A percentile compares a stretch with the other conserved stretches of the same genome.
phyloP scores from a whole-genome alignment of 1,284 basidiomycete genomes.

The Malassezia sp. region DNA sequence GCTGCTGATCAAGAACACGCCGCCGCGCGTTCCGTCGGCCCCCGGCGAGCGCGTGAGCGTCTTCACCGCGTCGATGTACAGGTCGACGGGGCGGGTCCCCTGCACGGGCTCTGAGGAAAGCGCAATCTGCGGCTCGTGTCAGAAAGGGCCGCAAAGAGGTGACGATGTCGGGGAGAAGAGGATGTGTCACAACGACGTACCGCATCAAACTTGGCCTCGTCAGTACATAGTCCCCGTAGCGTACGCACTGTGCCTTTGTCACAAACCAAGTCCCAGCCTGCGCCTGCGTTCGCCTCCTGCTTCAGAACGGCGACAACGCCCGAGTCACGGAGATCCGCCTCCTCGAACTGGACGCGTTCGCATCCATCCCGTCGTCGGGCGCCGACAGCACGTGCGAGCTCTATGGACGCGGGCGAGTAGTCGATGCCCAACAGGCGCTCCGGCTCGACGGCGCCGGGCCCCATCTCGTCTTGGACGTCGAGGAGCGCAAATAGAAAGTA shows the following conservation, averaged over 20 bases:
- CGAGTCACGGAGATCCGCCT: conserved; percentile 40
- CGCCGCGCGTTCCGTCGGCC: conserved; percentile 52
- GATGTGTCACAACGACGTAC: too few species aligned
- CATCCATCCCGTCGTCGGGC: conserved; percentile 20
- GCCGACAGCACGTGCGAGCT: conserved; percentile 41
- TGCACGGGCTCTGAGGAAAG: conserved; percentile 57
- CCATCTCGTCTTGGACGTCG: conserved; percentile 31
- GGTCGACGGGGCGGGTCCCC: conserved; percentile 54
- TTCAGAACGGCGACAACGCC: conserved; percentile 8
- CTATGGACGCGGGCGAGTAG: conserved; percentile 64
- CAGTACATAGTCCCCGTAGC: neutral
- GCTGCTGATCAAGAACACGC: conserved; percentile 65
- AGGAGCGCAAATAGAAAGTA: conserved; percentile 62
- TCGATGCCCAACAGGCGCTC: conserved; percentile 61
- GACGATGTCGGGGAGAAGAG: too few species aligned
- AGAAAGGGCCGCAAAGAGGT: too few species aligned
- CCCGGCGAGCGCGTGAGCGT: conserved; percentile 45
- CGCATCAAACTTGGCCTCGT: conserved; percentile 74
- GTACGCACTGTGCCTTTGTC: conserved; percentile 43
- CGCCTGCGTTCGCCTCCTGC: conserved; percentile 12
- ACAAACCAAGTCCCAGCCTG: conserved; percentile 45
- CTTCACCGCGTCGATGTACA: conserved; percentile 58
- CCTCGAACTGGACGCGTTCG: conserved; percentile 36
- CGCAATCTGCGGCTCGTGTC: conserved; percentile 54
- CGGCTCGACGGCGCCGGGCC: conserved; percentile 57